Base-by-base conservation (phyloP, 1,139 yeast species). In the Yamadazyma oceani region DNA sequence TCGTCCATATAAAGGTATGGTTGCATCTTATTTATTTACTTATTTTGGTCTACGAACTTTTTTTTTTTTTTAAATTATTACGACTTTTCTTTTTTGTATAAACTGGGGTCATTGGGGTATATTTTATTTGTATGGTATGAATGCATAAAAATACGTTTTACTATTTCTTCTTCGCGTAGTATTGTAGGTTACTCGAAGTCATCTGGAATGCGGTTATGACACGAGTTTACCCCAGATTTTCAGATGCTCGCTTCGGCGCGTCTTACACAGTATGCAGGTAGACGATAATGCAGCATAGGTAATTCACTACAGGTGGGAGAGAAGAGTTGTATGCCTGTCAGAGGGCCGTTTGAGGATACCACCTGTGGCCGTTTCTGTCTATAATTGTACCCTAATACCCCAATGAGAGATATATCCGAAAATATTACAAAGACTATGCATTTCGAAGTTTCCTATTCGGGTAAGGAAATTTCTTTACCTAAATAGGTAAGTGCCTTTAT, bases 1-100 rank as follows among this genome's bases (percentile, higher is more conserved):
- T 31, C 34, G 34, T 16, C 27, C 27, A 31, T 22, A 22, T 14
- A 5, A n/a, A n/a, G n/a, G 12, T 31, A 22, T 24, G 34, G 27
- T 31, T 31, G 24, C 31, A 17, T 16, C 17, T 19, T 19, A 19
- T 19, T 19, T 13, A 30, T 19, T 30, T 30, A 30, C 19, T 30
- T 30, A 30, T 8, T 16, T 10, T 14, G 11, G 15, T 19, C n/a
- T 30, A 28, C 23, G 31, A 17, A 14, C 22, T 7, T 17, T 28
- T 11, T 17, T 16, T 27, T 15, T 27, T 19, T 8, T 19, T 19
- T 19, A 19, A 6, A 19, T 19, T 19, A 8, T 19, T 8, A 19
- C 21, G 21, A 19, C 21, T 19, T 19, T n/a, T n/a, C n/a, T n/a
- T n/a, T n/a, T n/a, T n/a, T n/a, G n/a, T n/a, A n/a, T n/a, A n/a